Evolutionary conservation across 768 basidiomycete species (phyloP), one percentile per base, ranked within the genome.

Genomic region (Pleurotus ostreatus): DNA sequence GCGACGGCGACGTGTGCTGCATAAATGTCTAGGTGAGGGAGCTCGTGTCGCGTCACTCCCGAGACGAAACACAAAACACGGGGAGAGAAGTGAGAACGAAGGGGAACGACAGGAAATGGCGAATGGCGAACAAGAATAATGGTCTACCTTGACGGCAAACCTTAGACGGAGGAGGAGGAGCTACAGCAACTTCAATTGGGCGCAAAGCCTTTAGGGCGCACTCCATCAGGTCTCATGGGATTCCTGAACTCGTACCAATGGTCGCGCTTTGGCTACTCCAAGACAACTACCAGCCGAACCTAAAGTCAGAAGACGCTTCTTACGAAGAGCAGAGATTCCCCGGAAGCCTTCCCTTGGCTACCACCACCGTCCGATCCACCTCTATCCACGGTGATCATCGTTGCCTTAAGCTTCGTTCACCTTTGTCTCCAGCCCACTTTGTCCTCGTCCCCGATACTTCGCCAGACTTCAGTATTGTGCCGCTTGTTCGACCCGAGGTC

Each of bases 401-500:
- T 89, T 39, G 93, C 85, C 39, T 70, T 98, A 59, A 89, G 55
- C 73, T 97, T 59, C 83, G 96, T 54, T 93, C 92, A 13, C 78
- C 98, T 58, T 74, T 98, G 39, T 89, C 88, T 4, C 92, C 96
- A 44, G 91, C 88, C 12, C 95, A 97, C 71, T 95, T 94, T 72
- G 85, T 94, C 44, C 87, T 93, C 67, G 83, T 92, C 43, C 30
- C 30, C 30, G 86, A 81, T 62, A 77, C 75, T 60, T 83, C 85
- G 61, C 59, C 78, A 59, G 66, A 70, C 65, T 81, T 83, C 58
- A 78, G 72, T 55, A 60, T 63, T n/a, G 68, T 67, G 23, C 67
- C 68, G 13, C 78, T 72, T 55, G 61, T 65, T 16, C 67, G 67
- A 22, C 68, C 68, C 13, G 86, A 86, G 25, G 12, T 40, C 12